Conservation (phyloP, 495 filamentous ascomycete genomes). For the Poronia punctata region DNA sequence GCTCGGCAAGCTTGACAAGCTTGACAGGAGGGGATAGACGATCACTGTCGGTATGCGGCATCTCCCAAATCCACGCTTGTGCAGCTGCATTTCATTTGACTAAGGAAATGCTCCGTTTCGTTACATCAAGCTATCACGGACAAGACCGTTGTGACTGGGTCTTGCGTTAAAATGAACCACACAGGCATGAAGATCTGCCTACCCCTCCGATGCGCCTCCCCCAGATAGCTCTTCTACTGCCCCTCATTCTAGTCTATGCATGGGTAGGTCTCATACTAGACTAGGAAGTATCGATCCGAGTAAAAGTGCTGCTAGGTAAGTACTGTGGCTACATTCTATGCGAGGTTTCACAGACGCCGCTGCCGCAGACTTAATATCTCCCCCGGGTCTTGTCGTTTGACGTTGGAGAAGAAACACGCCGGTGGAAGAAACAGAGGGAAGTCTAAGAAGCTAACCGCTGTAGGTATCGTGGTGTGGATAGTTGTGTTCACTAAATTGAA, state of each 20-base stretch:
- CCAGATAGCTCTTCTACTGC: neutral
- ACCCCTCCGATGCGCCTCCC: neutral
- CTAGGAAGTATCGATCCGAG: no score
- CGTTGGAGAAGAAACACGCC: no score
- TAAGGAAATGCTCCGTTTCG: slow-evolving; percentile 4
- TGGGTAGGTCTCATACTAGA: no score
- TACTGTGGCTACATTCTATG: no score
- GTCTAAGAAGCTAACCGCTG: no score
- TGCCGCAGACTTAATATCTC: no score
- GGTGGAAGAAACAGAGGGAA: no score
- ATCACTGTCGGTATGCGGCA: slow-evolving; percentile 13
- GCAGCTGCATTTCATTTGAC: slow-evolving; percentile 8
- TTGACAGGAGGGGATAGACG: slow-evolving; percentile 7
- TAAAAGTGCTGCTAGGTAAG: no score
- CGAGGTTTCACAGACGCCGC: slow-evolving; percentile 8
- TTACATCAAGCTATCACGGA: slow-evolving; percentile 13
- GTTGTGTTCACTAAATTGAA: no score
- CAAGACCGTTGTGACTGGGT: slow-evolving; percentile 10
- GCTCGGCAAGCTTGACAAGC: slow-evolving; percentile 5
- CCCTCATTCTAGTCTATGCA: neutral
- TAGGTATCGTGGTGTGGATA: no score
- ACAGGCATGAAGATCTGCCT: slow-evolving; percentile 4
- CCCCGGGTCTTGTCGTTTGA: no score
- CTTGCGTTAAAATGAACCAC: no score
- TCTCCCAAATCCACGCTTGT: slow-evolving; percentile 7